Evolutionary conservation across 2,329 filamentous ascomycete species (phyloP), one percentile per base, ranked within the genome.

Genomic region (Dactylellina leptospora): DNA sequence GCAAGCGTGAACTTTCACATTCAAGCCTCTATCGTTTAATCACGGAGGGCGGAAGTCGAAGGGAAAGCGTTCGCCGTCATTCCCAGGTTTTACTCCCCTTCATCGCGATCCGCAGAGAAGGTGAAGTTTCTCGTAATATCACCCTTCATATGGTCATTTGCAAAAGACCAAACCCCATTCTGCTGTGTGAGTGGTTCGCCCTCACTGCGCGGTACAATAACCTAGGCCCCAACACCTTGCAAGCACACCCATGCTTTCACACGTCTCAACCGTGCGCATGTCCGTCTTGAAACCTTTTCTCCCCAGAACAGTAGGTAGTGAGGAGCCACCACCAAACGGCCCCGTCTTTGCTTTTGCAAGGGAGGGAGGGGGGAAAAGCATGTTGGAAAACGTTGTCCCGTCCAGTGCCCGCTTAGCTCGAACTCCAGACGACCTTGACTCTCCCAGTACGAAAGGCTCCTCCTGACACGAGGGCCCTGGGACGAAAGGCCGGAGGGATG

Each of bases 251-350:
- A 56, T 50, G 56, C 50, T 42, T 62, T 63, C 58, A 71, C 66
- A 62, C 66, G 66, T 71, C 66, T 71, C 66, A 71, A 71, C 66
- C 66, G 66, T 71, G 66, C 66, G 58, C 54, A 42, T 59, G 50
- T 30, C 66, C 58, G 53, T 62, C 56, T 58, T 71, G 66, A 71
- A 71, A 71, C 66, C 58, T 44, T 56, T 58, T 63, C 66, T 71
- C 66, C 55, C 58, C 66, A 71, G 66, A 71, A 71, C 50, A 71
- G 66, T 61, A 71, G 66, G 66, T 61, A 58, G 40, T 62, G 54
- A 56, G 58, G 64, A 70, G 56, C 64, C 50, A 61, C 42, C 40
- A n/a, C 50, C 42, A 44, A 62, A 71, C 44, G 58, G 50, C 42
- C 25, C 13, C 10, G 20, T 44, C 47, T 62, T 71, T 71, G 56